Conservation (phyloP, 2,329 filamentous ascomycete species). For the Pseudogymnoascus sp. region DNA sequence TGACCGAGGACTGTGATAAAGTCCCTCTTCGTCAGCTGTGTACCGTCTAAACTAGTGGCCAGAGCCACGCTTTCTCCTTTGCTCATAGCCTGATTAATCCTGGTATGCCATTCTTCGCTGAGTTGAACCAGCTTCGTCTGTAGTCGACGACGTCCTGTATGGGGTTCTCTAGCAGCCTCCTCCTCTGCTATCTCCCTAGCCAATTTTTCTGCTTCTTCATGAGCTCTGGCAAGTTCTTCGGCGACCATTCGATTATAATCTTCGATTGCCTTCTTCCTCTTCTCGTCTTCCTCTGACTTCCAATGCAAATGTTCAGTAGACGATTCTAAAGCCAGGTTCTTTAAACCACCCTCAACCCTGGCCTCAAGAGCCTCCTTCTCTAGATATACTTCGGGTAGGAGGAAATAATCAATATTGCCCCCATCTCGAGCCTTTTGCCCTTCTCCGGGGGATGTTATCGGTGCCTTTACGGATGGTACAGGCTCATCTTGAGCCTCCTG, state of each 20-base stretch:
- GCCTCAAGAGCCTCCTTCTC: neutral
- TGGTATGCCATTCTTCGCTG: neutral
- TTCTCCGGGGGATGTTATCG: neutral
- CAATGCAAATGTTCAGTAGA: neutral
- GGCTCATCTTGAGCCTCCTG: neutral
- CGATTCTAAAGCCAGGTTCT: neutral
- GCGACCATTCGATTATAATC: neutral
- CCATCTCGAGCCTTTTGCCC: neutral
- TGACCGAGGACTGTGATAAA: neutral
- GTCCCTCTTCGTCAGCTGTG: neutral
- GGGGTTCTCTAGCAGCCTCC: neutral
- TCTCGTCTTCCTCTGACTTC: neutral
- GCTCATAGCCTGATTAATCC: neutral
- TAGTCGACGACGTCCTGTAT: slow-evolving; percentile 5
- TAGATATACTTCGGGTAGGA: neutral
- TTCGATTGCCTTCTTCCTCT: neutral
- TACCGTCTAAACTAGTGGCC: neutral
- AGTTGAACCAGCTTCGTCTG: slow-evolving; percentile 1
- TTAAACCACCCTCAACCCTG: neutral
- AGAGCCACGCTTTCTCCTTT: neutral
- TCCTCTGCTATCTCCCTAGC: neutral
- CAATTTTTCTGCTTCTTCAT: neutral
- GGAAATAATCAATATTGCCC: neutral
- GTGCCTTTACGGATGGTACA: neutral
- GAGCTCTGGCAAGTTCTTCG: neutral